phyloP scores from a whole-genome alignment of 2,329 filamentous ascomycete species.

The Trichoderma sp. region DNA sequence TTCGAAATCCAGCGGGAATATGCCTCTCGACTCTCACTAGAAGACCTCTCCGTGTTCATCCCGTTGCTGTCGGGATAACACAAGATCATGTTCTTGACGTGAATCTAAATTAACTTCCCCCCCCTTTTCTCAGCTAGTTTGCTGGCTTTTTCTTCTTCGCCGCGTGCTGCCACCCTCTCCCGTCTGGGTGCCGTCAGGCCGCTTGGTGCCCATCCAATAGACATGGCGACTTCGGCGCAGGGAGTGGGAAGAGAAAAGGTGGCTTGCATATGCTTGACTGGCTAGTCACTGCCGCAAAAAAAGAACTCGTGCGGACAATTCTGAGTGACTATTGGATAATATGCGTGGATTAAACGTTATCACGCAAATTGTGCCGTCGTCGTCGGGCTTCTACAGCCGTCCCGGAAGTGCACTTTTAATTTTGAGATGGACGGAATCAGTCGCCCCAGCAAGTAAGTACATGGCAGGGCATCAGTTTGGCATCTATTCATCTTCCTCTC shows the following conservation, averaged over 20 bases:
- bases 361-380: neutral
- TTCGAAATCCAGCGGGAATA: neutral
- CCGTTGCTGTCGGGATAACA: neutral
- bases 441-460: neutral
- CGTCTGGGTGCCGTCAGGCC: neutral
- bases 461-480: neutral
- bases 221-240: neutral
- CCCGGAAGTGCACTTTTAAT: neutral
- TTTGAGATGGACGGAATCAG: neutral
- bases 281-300: neutral
- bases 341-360: neutral
- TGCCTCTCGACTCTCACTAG: neutral
- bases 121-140: neutral
- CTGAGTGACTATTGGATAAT: neutral
- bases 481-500: neutral
- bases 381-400: neutral
- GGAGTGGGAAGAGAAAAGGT: neutral
- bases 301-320: neutral
- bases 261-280: conserved; percentile 5
- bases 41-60: neutral
- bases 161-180: neutral
- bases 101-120: neutral
- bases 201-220: neutral
- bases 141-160: neutral
- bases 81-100: neutral